Percentiles rank a stretch among this genome's conserved stretches.
These are phyloP conservation scores for Nymphaea colorata DNA, from an alignment of 164 flowering plant species.

Conservation along the genomic window DNA sequence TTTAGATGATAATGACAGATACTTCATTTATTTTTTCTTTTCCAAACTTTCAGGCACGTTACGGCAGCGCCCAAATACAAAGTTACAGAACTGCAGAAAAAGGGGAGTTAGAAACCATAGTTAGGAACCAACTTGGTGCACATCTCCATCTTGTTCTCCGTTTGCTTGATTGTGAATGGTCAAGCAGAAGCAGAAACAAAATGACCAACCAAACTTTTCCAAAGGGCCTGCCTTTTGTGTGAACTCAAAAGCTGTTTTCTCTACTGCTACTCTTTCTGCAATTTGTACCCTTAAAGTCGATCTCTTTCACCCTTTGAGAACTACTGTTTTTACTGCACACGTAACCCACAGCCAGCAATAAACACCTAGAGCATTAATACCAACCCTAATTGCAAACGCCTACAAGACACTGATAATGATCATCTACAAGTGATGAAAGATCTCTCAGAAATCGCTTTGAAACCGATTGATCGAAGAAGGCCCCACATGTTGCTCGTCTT, in stretches of 20 bases:
- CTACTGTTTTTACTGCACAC: background rate
- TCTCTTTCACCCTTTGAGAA: background rate
- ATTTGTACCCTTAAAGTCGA: background rate
- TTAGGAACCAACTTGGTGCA: background rate
- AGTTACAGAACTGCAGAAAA: background rate
- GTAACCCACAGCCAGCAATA: background rate
- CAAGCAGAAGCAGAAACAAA: background rate
- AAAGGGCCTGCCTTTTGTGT: background rate
- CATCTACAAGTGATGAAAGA: background rate
- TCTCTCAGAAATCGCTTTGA: background rate
- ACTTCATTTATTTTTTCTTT: background rate
- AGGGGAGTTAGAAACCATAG: background rate
- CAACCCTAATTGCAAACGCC: background rate
- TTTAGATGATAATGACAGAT: background rate
- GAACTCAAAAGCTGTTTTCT: background rate
- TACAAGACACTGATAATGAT: too few relatives aligned
- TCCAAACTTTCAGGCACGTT: background rate
- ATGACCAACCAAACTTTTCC: background rate
- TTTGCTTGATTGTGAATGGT: background rate
- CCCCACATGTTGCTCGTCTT: background rate
- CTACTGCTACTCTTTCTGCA: background rate
- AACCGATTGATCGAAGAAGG: background rate
- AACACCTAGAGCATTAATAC: background rate
- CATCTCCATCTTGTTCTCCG: background rate
- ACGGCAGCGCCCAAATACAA: background rate